Percentiles rank a stretch among this genome's conserved stretches.
These are phyloP conservation scores for Hypoxylon rickii DNA, from an alignment of 495 filamentous ascomycete genomes.

Conservation along the genomic window DNA sequence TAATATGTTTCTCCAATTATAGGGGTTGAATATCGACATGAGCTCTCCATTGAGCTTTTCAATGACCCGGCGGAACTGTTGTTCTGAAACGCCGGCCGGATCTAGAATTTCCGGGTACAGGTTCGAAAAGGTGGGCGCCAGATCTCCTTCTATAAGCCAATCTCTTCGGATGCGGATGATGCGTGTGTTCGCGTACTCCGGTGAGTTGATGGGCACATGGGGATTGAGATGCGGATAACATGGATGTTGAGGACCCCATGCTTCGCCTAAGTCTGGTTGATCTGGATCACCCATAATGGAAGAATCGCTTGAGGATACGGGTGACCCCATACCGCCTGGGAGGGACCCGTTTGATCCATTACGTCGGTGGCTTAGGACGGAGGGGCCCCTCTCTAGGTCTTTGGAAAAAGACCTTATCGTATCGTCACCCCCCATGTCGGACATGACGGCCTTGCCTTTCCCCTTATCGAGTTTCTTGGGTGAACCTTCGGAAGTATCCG, in stretches of 20 bases:
- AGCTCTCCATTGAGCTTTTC: conserved; percentile 76
- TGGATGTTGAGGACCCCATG: conserved; percentile 88
- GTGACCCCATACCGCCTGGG: conserved; percentile 52
- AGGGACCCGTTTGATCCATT: conserved; percentile 46
- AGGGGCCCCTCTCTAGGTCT: conserved; percentile 57
- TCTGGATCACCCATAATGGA: conserved; percentile 60
- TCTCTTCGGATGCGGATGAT: conserved; percentile 90
- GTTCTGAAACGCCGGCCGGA: conserved; percentile 74
- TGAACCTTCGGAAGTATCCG: conserved; percentile 19
- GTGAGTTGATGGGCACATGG: conserved; percentile 77
- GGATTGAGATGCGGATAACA: conserved; percentile 94
- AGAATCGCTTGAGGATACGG: conserved; percentile 54
- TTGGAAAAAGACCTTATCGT: conserved; percentile 43
- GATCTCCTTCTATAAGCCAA: conserved; percentile 86
- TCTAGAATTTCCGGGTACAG: conserved; percentile 95
- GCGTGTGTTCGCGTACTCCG: conserved; percentile 74
- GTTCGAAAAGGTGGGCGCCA: conserved; percentile 92
- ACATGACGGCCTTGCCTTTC: conserved; percentile 52
- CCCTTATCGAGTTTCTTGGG: conserved; percentile 47
- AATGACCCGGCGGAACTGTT: conserved; percentile 80
- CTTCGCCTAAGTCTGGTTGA: conserved; percentile 56
- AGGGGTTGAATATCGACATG: conserved; percentile 74
- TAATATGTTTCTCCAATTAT: conserved; percentile 67
- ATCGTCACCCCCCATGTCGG: conserved; percentile 35
- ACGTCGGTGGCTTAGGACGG: conserved; percentile 36